phyloP scores from a whole-genome alignment of 148 eudicot species.

The Fallopia convolvulus region DNA sequence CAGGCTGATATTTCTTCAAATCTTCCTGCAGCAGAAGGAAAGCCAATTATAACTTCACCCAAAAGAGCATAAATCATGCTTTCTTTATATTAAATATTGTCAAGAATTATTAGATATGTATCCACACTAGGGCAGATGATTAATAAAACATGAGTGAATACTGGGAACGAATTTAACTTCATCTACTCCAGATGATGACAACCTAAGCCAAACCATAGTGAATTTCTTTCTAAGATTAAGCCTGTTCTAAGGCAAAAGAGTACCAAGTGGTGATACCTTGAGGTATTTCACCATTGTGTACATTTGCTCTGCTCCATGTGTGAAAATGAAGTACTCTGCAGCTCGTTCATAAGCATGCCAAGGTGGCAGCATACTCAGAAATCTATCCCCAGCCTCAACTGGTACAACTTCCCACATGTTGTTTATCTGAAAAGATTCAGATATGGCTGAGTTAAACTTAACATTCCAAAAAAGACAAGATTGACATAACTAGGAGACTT shows the following conservation, averaged over 20 bases:
- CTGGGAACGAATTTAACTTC: background rate
- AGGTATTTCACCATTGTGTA: slow-evolving; percentile 73
- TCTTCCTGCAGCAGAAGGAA: slow-evolving; percentile 61
- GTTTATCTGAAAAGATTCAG: slow-evolving; percentile 40
- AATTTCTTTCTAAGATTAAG: background rate
- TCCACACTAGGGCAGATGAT: background rate
- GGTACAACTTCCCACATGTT: slow-evolving; percentile 76
- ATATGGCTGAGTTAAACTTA: background rate
- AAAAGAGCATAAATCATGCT: background rate
- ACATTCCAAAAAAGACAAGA: background rate
- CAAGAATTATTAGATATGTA: background rate
- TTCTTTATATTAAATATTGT: background rate
- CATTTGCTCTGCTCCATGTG: slow-evolving; percentile 67
- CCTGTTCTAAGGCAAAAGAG: background rate
- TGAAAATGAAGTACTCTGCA: slow-evolving; percentile 64
- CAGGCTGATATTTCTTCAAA: slow-evolving; percentile 68
- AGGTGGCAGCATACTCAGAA: slow-evolving; percentile 90
- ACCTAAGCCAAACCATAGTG: background rate
- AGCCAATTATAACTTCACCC: background rate
- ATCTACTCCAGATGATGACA: background rate
- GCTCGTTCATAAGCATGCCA: slow-evolving; percentile 99
- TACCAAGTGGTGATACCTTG: slow-evolving; percentile 36
- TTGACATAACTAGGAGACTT: background rate
- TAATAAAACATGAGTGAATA: background rate
- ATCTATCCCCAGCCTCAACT: slow-evolving; percentile 68